phyloP scores from a whole-genome alignment of 1,284 basidiomycete species.

The Peniophora sp. region DNA sequence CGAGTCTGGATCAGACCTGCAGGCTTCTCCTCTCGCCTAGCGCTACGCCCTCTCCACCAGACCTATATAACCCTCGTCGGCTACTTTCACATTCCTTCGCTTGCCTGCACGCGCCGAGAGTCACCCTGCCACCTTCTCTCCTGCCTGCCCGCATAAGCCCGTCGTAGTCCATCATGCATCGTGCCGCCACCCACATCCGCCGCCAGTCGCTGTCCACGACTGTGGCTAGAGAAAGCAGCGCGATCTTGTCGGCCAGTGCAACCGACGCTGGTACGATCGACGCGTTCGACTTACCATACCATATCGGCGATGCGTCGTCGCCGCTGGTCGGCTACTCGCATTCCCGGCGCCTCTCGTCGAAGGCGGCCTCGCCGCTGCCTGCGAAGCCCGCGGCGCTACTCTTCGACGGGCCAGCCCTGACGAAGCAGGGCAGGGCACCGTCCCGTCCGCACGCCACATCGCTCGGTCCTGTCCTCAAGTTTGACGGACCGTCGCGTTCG shows the following conservation, averaged over 20 bases:
- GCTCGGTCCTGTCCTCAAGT: not conserved
- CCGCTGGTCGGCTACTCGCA: not conserved
- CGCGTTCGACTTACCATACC: not conserved
- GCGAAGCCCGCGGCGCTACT: not conserved
- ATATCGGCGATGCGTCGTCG: not conserved
- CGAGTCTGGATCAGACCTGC: not conserved
- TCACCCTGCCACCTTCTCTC: not conserved
- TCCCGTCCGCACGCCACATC: not conserved
- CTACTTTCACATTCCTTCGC: not conserved
- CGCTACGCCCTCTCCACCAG: not conserved
- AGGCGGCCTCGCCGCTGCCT: not conserved
- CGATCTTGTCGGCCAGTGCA: not conserved
- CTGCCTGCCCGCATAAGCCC: not conserved
- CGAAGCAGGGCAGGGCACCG: not conserved
- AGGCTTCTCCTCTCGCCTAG: not conserved
- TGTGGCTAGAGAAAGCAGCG: not conserved
- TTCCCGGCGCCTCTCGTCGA: not conserved
- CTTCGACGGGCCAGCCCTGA: not conserved
- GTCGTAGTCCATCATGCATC: not conserved
- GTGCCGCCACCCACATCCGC: not conserved
- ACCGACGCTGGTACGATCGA: not conserved
- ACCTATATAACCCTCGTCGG: not conserved
- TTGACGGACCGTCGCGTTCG: not conserved
- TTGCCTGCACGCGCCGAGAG: not conserved
- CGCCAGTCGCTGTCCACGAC: not conserved